Conservation (phyloP, 2,329 filamentous ascomycete species). For the Zasmidium cellare region DNA sequence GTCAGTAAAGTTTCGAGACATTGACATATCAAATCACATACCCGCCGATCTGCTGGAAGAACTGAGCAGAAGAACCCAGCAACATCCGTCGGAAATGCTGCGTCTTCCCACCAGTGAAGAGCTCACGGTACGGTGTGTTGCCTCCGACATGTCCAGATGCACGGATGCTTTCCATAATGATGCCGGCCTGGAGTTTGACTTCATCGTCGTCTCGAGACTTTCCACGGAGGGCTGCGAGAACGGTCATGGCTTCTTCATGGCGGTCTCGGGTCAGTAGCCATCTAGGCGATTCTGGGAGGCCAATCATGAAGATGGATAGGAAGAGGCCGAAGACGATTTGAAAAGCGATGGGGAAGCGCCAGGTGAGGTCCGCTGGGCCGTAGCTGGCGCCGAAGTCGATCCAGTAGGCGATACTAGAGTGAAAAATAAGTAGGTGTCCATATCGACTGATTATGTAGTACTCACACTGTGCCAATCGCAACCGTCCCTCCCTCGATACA, state of each 20-base stretch:
- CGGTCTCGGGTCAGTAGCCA: slow-evolving; percentile 48
- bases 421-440: too few relatives aligned
- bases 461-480: slow-evolving; percentile 46
- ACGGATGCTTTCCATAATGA: slow-evolving; percentile 62
- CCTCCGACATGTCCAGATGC: slow-evolving; percentile 44
- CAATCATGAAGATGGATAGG: slow-evolving; percentile 44
- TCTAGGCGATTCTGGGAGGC: slow-evolving; percentile 47
- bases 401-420: slow-evolving; percentile 51
- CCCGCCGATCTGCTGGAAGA: slow-evolving; percentile 62
- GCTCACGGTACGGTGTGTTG: slow-evolving; percentile 49
- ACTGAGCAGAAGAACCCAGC: slow-evolving; percentile 59
- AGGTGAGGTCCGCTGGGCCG: slow-evolving; percentile 37
- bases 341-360: slow-evolving; percentile 57
- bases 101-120: slow-evolving; percentile 63
- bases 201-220: slow-evolving; percentile 54
- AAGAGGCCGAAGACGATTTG: slow-evolving; percentile 52
- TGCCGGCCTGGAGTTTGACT: slow-evolving; percentile 61
- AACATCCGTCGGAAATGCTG: slow-evolving; percentile 67
- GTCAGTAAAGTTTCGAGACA: too few relatives aligned
- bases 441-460: too few relatives aligned
- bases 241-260: slow-evolving; percentile 49
- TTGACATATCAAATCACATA: too few relatives aligned
- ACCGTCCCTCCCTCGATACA: slow-evolving; percentile 59
- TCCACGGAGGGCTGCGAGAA: slow-evolving; percentile 53
- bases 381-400: slow-evolving; percentile 50